Conservation (phyloP, 805 yeast genomes). For the Hanseniaspora guilliermondii region DNA sequence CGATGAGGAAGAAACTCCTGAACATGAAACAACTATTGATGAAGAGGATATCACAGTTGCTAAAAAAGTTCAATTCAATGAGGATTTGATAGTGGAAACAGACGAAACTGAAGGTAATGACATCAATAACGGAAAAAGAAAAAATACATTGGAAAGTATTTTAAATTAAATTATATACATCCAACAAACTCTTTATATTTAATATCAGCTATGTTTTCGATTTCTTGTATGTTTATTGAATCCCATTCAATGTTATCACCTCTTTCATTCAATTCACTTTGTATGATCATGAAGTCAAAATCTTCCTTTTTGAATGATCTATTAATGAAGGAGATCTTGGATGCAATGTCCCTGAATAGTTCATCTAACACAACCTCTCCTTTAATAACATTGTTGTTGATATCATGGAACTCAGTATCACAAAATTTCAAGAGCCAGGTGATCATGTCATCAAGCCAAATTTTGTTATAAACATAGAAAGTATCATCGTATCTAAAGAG, state of each 20-base stretch:
- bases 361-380: conserved; percentile 6
- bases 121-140: not conserved
- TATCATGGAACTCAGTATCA: conserved; percentile 44
- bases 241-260: conserved; percentile 32
- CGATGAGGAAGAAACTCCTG: not conserved
- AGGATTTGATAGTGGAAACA: not conserved
- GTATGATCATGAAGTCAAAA: conserved; percentile 12
- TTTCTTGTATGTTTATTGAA: conserved; percentile 40
- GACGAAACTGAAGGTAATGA: not conserved
- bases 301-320: conserved; percentile 2
- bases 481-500: conserved; percentile 71
- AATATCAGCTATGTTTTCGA: conserved; percentile 46
- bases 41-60: not conserved
- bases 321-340: conserved; percentile 27
- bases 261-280: conserved; percentile 28
- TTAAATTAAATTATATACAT: conserved; percentile 5
- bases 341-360: conserved; percentile 45
- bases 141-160: conserved; percentile 5
- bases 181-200: conserved; percentile 25
- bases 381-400: conserved; percentile 15
- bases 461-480: conserved; percentile 70
- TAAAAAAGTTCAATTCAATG: conserved; percentile 3
- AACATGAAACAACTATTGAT: conserved; percentile 8
- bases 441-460: conserved; percentile 64
- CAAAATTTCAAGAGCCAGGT: conserved; percentile 57